These are phyloP conservation scores for Trapa bicornis DNA, from an alignment of 345 rosid species.

Conservation along the genomic window DNA sequence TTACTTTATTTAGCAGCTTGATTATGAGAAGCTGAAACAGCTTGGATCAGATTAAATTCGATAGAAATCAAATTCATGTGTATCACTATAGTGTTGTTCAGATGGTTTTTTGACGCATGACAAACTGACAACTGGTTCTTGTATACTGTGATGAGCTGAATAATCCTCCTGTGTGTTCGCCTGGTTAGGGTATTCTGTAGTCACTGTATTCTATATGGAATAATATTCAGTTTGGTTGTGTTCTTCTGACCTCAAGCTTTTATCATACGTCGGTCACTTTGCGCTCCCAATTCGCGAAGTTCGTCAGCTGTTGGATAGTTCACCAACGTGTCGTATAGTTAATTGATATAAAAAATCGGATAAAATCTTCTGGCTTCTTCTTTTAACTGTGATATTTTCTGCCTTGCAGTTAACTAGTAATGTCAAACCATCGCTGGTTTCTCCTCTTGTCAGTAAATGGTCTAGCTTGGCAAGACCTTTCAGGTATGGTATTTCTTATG, in stretches of 20 bases:
- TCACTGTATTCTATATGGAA: background rate
- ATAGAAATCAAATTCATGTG: background rate
- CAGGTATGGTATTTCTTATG: constrained; percentile 29
- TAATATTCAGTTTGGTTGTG: background rate
- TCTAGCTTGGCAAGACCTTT: constrained; percentile 53
- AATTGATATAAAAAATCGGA: too few species aligned
- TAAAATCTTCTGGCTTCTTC: too few species aligned
- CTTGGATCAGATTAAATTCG: background rate
- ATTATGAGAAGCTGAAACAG: background rate
- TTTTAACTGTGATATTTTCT: background rate
- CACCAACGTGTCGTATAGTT: background rate
- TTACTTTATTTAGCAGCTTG: background rate
- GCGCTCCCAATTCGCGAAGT: background rate
- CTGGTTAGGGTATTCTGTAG: too few species aligned
- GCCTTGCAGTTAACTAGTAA: constrained; percentile 34
- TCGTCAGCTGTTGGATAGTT: too few species aligned
- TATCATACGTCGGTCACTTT: background rate
- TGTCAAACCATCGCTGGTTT: constrained; percentile 34
- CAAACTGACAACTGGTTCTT: background rate
- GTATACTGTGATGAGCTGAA: background rate
- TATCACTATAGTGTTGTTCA: background rate
- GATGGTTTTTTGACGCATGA: background rate
- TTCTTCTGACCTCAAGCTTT: background rate
- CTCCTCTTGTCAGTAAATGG: constrained; percentile 30
- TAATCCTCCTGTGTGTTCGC: background rate